These are phyloP conservation scores for Diplogelasinospora grovesii DNA, from an alignment of 495 filamentous ascomycete species.

Conservation along the genomic window DNA sequence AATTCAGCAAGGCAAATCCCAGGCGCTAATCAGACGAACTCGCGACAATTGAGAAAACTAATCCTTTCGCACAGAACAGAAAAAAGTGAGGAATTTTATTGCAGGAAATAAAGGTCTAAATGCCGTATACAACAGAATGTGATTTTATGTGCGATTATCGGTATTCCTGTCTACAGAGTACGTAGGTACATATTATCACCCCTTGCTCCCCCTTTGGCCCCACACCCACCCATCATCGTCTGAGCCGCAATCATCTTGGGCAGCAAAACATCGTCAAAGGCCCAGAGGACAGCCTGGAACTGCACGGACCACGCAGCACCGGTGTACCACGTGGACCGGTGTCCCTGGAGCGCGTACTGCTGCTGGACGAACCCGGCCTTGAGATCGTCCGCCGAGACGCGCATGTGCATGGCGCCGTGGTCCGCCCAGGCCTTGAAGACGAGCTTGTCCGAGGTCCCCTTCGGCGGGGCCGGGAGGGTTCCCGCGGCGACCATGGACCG, in stretches of 20 bases:
- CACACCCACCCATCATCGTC: neutral
- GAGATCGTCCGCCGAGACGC: conserved; percentile 17
- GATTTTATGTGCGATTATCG: no score
- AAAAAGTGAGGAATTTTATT: no score
- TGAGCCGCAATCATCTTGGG: conserved; percentile 18
- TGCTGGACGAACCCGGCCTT: conserved; percentile 42
- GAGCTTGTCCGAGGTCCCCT: conserved; percentile 11
- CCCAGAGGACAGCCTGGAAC: conserved; percentile 34
- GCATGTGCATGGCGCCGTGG: conserved; percentile 34
- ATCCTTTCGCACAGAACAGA: no score
- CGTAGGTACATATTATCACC: no score
- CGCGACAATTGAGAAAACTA: no score
- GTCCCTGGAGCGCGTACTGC: conserved; percentile 46
- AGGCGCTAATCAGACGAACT: no score
- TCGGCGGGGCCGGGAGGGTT: conserved; percentile 15
- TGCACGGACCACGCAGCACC: conserved; percentile 36
- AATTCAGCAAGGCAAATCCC: no score
- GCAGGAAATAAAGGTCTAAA: no score
- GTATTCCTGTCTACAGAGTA: no score
- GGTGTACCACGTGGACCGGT: conserved; percentile 46
- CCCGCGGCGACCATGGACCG: conserved; percentile 22
- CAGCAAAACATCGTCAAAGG: conserved; percentile 29
- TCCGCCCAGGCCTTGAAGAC: conserved; percentile 30
- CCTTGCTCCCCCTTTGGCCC: no score
- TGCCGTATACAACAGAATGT: no score